Evolutionary conservation across 257 asterid species (phyloP).

Genomic region (Linderniella brevidens): DNA sequence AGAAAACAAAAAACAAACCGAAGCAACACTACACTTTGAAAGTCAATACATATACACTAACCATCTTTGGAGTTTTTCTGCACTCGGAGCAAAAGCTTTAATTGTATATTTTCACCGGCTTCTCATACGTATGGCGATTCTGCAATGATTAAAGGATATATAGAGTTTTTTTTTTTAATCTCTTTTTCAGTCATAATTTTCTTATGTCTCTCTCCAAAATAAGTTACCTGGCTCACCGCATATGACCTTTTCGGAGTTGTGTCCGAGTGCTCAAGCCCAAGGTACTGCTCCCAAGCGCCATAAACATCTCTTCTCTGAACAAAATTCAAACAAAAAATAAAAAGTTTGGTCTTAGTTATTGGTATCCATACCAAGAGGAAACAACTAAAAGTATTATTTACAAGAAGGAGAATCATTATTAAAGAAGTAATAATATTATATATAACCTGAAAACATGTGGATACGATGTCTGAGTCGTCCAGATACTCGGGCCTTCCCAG

Average conservation of each 20-base stretch:
- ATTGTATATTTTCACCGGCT: slow-evolving; percentile 62
- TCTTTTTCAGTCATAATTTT: background rate
- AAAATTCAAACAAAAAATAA: slow-evolving; percentile 7
- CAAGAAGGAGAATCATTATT: background rate
- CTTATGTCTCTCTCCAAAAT: background rate
- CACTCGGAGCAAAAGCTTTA: slow-evolving; percentile 6
- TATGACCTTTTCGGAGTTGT: slow-evolving; percentile 53
- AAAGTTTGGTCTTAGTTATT: slow-evolving; percentile 6
- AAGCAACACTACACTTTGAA: too few relatives aligned
- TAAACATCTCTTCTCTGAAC: slow-evolving; percentile 55
- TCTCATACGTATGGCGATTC: slow-evolving; percentile 60
- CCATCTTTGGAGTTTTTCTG: too few relatives aligned
- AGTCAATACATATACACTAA: too few relatives aligned
- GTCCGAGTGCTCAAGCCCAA: slow-evolving; percentile 70
- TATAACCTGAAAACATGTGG: slow-evolving; percentile 59
- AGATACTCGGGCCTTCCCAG: slow-evolving; percentile 67
- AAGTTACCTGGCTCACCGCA: slow-evolving; percentile 39
- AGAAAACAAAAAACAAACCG: too few relatives aligned
- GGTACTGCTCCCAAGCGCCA: slow-evolving; percentile 82
- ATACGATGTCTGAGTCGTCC: slow-evolving; percentile 49
- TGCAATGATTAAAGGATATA: slow-evolving; percentile 12
- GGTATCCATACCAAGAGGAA: slow-evolving; percentile 6
- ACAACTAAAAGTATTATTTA: background rate
- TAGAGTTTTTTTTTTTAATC: too few relatives aligned
- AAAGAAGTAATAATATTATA: background rate